Evolutionary conservation across 495 filamentous ascomycete species (phyloP), one percentile per base, ranked within the genome.

Genomic region (Hypomontagnella submonticulosa): DNA sequence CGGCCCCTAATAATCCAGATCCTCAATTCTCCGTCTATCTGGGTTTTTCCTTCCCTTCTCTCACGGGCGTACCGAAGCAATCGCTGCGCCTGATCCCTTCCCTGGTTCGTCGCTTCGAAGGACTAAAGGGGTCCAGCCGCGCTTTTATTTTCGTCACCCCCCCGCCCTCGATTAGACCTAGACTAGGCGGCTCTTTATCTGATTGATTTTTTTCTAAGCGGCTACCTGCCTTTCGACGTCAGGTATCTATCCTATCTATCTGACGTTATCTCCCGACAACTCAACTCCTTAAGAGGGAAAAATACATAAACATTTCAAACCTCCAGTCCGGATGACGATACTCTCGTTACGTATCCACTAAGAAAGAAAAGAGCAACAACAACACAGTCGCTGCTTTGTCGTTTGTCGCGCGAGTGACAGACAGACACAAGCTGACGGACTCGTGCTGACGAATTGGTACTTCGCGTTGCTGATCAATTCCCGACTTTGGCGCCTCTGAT

Each of bases 121-220:
- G 12, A 54, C 60, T 55, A 50, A 69, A 69, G 57, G 59, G 66
- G 60, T 49, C 66, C 61, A 65, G 67, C 67, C 67, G 67, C 56
- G 61, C 53, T 63, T 66, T 66, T 66, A 61, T 61, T 69, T 55
- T 58, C 41, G 46, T 43, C 42, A 48, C 51, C 61, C 51, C 51
- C 67, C 66, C 23, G 42, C 56, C 43, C 59, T 27, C 59, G 48
- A 63, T 41, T 41, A 63, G 27, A 50, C 48, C 51, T 41, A 66
- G n/a, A n/a, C n/a, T n/a, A 62, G 38, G 55, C 66, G 66, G 65
- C 61, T 63, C 70, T 63, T 54, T 40, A 54, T 48, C 58, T 63
- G 57, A 48, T 53, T 47, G 19, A 15, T 49, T 52, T 59, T 34
- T 55, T 63, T 37, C 16, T 43, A 54, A 49, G 43, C 49, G 38